Evolutionary conservation across 768 basidiomycete genomes (phyloP).

Genomic region (Leucocoprinus sp.): DNA sequence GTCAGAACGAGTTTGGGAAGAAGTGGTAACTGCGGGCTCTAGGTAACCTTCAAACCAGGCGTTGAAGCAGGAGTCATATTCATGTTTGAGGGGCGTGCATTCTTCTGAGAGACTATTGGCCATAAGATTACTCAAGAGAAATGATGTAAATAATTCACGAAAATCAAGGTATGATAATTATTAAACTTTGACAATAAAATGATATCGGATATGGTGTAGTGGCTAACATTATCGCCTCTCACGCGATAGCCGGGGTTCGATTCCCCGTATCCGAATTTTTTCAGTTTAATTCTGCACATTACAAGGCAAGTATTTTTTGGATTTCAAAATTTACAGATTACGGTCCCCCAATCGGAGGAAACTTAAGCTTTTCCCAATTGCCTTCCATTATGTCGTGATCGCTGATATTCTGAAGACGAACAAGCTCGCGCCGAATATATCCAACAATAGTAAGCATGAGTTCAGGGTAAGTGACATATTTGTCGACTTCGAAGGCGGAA

Average conservation of each 20-base stretch:
- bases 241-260: constrained; percentile 14
- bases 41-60: constrained; percentile 97
- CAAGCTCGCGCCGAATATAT: constrained; percentile 68
- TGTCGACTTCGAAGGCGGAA: constrained; percentile 48
- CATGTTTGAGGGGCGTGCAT: constrained; percentile 85
- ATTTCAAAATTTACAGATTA: neutral
- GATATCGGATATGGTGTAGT: constrained; percentile 18
- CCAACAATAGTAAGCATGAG: constrained; percentile 62
- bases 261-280: constrained; percentile 12
- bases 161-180: no score
- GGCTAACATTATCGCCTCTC: constrained; percentile 19
- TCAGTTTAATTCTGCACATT: neutral
- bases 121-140: no score
- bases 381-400: constrained; percentile 37
- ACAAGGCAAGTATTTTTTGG: no score
- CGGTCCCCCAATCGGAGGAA: constrained; percentile 20
- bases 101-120: constrained; percentile 71
- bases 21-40: constrained; percentile 57
- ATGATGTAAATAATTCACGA: no score
- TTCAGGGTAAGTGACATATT: constrained; percentile 68
- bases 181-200: neutral
- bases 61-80: constrained; percentile 94
- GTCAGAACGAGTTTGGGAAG: constrained; percentile 39
- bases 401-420: constrained; percentile 48
- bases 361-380: constrained; percentile 28